phyloP scores from a whole-genome alignment of 768 basidiomycete species.

The Sporobolomyces phaffii region DNA sequence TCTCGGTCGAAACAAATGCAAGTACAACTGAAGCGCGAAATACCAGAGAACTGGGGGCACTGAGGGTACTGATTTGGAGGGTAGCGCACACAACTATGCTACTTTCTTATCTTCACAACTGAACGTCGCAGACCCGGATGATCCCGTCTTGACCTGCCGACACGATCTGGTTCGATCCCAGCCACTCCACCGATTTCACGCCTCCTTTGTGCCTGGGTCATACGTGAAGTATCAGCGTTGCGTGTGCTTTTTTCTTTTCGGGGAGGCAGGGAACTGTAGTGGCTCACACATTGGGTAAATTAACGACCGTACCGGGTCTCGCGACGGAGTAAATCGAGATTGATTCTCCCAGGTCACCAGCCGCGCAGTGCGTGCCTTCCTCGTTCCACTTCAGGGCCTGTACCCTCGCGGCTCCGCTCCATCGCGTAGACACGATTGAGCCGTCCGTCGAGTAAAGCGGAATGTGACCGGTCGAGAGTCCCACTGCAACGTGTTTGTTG shows the following conservation, averaged over 20 bases:
- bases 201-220: slow-evolving; percentile 5
- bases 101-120: neutral
- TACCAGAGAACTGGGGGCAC: no score
- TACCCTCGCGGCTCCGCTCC: slow-evolving; percentile 11
- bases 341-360: slow-evolving; percentile 29
- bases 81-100: no score
- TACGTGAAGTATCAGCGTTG: neutral
- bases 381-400: slow-evolving; percentile 18
- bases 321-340: slow-evolving; percentile 24
- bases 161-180: neutral
- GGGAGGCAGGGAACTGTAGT: neutral
- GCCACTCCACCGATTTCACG: neutral
- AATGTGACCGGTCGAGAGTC: slow-evolving; percentile 45
- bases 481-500: slow-evolving; percentile 60
- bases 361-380: slow-evolving; percentile 11
- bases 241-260: no score
- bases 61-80: no score
- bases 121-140: neutral
- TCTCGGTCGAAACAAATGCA: no score
- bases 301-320: slow-evolving; percentile 9
- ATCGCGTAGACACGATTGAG: slow-evolving; percentile 12
- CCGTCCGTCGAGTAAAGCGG: slow-evolving; percentile 21
- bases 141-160: neutral
- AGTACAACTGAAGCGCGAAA: no score
- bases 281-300: slow-evolving; percentile 20